phyloP scores from a whole-genome alignment of 305 asterid species.

The Fraxinus angustifolia region DNA sequence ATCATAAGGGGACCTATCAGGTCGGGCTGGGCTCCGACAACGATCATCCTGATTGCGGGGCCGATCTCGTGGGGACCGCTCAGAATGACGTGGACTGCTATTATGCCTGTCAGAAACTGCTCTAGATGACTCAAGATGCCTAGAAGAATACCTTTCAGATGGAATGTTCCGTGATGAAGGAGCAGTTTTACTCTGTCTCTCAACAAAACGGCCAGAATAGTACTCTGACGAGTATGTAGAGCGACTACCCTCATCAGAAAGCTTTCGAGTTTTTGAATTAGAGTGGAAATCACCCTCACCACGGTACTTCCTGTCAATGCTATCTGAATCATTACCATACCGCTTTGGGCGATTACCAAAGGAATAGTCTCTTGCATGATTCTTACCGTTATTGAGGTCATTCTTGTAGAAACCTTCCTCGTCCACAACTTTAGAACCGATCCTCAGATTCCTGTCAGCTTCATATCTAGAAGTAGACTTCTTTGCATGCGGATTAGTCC shows the following conservation, averaged over 20 bases:
- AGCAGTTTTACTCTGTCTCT: constrained; percentile 49
- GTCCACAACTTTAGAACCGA: constrained; percentile 56
- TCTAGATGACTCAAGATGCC: constrained; percentile 65
- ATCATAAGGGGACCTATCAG: constrained; percentile 49
- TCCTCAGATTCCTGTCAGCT: constrained; percentile 55
- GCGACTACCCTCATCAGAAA: constrained; percentile 64
- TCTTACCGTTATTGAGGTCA: constrained; percentile 65
- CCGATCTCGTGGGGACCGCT: constrained; percentile 82
- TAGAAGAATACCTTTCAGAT: constrained; percentile 74
- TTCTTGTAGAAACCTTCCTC: constrained; percentile 63
- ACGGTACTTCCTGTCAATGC: constrained; percentile 55
- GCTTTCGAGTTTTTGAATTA: constrained; percentile 66
- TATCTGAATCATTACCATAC: constrained; percentile 59
- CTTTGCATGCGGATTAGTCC: constrained; percentile 48
- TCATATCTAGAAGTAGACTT: constrained; percentile 62
- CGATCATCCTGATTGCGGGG: constrained; percentile 56
- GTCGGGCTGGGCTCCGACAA: constrained; percentile 66
- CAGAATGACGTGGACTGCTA: constrained; percentile 73
- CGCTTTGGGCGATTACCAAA: constrained; percentile 64
- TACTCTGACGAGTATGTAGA: constrained; percentile 54
- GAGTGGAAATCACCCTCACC: constrained; percentile 61
- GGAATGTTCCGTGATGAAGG: constrained; percentile 48
- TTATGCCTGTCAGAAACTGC: constrained; percentile 54
- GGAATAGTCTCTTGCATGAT: constrained; percentile 56
- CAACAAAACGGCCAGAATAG: constrained; percentile 50